Evolutionary conservation across 352 stramenopile species (phyloP).

Genomic region (Globisporangium emineosum): DNA sequence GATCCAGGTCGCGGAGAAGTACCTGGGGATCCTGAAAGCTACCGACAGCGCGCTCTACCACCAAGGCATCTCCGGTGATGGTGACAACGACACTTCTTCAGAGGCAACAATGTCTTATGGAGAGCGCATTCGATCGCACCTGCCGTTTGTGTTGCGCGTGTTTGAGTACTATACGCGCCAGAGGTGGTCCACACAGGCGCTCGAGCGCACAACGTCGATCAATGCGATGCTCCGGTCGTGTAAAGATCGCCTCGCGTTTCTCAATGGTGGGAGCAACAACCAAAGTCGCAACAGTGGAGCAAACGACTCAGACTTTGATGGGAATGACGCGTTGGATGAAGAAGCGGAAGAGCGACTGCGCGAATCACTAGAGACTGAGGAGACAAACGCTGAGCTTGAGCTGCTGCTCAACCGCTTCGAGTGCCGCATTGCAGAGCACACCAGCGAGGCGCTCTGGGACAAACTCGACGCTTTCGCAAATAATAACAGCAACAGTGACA

Average conservation of each 20-base stretch:
- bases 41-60: slow-evolving; percentile 24
- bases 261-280: too few relatives aligned
- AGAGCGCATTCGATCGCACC: not conserved
- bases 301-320: not conserved
- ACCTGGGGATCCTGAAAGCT: slow-evolving; percentile 22
- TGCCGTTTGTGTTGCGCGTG: slow-evolving; percentile 17
- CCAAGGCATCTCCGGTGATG: slow-evolving; percentile 2
- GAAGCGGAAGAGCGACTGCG: slow-evolving; percentile 14
- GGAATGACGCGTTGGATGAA: not conserved
- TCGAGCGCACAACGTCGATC: slow-evolving; percentile 25
- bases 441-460: slow-evolving; percentile 19
- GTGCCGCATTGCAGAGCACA: slow-evolving; percentile 29
- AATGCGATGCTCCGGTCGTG: slow-evolving; percentile 20
- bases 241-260: slow-evolving; percentile 17
- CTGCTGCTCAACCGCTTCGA: slow-evolving; percentile 37
- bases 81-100: not conserved
- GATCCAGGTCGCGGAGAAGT: slow-evolving; percentile 17
- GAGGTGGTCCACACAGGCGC: slow-evolving; percentile 25
- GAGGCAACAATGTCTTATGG: slow-evolving; percentile 2
- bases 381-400: slow-evolving; percentile 12
- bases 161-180: slow-evolving; percentile 30
- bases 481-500: not conserved
- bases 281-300: not conserved
- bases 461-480: not conserved
- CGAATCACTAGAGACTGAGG: not conserved